Percentiles rank a stretch among this genome's conserved stretches.
Evolutionary conservation across 2,329 filamentous ascomycete species (phyloP).

Genomic region (Colletotrichum somersetense): DNA sequence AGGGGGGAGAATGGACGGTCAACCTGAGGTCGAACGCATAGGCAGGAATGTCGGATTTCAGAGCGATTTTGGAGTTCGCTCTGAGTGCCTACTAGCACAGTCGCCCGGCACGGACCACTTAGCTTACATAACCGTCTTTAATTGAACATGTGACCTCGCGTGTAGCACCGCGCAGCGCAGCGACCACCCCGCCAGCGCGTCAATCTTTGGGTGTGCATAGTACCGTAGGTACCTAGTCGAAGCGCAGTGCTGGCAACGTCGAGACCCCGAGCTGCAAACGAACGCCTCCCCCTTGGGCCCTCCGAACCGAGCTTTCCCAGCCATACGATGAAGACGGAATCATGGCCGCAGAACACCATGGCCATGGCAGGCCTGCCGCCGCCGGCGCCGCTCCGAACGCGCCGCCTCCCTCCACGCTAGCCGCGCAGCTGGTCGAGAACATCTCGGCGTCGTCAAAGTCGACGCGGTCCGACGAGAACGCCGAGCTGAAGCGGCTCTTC

Average conservation of each 20-base stretch:
- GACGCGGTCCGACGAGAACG: slow-evolving; percentile 74
- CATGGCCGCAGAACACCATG: slow-evolving; percentile 36
- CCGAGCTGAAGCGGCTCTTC: slow-evolving; percentile 80
- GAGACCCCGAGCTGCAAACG: slow-evolving; percentile 2
- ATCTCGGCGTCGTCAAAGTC: slow-evolving; percentile 75
- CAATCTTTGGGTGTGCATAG: slow-evolving; percentile 4
- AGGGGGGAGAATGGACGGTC: slow-evolving; percentile 6
- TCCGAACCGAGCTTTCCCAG: not conserved
- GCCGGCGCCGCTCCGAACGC: slow-evolving; percentile 47
- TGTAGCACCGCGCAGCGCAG: slow-evolving; percentile 15
- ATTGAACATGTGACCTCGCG: slow-evolving; percentile 37
- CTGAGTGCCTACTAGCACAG: not conserved
- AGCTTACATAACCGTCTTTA: not conserved
- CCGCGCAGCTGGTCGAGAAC: slow-evolving; percentile 87
- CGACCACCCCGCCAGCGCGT: slow-evolving; percentile 22
- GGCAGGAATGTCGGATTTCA: not conserved
- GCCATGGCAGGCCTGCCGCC: slow-evolving; percentile 34
- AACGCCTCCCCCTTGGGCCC: not conserved
- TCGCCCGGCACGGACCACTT: not conserved
- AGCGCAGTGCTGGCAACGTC: slow-evolving; percentile 4
- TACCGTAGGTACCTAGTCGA: not conserved
- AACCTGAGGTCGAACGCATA: slow-evolving; percentile 9
- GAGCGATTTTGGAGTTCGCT: not conserved
- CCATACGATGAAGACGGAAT: slow-evolving; percentile 24
- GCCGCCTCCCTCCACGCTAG: slow-evolving; percentile 84